A percentile compares a stretch with the other conserved stretches of the same genome.
phyloP scores from a whole-genome alignment of 257 asterid genomes.

The Coffea canephora region DNA sequence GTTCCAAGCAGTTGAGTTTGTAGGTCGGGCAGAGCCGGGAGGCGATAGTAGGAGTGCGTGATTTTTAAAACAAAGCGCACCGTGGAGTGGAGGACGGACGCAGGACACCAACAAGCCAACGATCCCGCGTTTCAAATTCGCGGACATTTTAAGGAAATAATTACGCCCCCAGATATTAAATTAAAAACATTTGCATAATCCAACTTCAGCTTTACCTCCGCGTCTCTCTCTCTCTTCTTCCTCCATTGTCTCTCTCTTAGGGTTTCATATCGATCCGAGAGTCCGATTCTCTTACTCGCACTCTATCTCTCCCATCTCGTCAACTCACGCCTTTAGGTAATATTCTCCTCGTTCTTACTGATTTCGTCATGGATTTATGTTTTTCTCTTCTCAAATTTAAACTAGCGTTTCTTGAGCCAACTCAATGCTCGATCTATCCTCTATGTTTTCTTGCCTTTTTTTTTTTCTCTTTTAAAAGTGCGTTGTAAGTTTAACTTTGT shows the following conservation, averaged over 20 bases:
- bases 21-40: too few relatives aligned
- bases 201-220: constrained; percentile 40
- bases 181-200: constrained; percentile 28
- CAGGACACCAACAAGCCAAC: background rate
- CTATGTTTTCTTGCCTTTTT: background rate
- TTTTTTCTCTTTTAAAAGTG: background rate
- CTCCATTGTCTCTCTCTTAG: constrained; percentile 38
- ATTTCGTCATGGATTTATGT: background rate
- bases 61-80: too few relatives aligned
- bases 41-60: too few relatives aligned
- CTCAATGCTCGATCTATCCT: constrained; percentile 20
- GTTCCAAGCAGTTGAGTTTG: too few relatives aligned
- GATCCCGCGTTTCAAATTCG: background rate
- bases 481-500: background rate
- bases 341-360: background rate
- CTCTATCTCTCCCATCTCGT: background rate
- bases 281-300: constrained; percentile 20
- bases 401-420: background rate
- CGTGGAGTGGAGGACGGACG: background rate
- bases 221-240: constrained; percentile 37
- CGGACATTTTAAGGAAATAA: constrained; percentile 7
- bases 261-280: constrained; percentile 26
- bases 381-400: background rate
- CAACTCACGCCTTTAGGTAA: constrained; percentile 18
- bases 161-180: background rate